These are phyloP conservation scores for Zygosaccharomyces siamensis DNA, from an alignment of 805 yeast genomes.

Conservation along the genomic window DNA sequence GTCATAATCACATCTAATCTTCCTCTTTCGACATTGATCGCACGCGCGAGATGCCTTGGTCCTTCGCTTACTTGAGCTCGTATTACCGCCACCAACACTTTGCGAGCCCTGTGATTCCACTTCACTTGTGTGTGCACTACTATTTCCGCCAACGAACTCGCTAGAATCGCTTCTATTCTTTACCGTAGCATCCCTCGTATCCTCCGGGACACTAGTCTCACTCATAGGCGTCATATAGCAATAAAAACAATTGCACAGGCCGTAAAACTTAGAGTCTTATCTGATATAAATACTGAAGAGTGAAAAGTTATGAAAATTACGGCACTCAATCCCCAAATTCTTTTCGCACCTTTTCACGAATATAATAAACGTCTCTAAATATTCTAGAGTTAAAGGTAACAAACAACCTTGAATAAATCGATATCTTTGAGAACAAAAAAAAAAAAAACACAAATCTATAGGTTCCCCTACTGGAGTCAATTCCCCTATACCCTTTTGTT, in stretches of 20 bases:
- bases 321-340: too few relatives aligned
- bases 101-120: conserved; percentile 1
- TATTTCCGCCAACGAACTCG: not conserved
- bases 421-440: too few relatives aligned
- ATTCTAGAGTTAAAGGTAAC: too few relatives aligned
- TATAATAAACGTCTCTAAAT: too few relatives aligned
- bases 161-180: conserved; percentile 1
- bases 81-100: conserved; percentile 3
- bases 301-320: too few relatives aligned
- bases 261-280: not conserved
- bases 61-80: conserved; percentile 42
- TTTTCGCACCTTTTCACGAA: too few relatives aligned
- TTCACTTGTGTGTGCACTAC: not conserved
- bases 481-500: not conserved
- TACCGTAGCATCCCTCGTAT: not conserved
- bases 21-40: conserved; percentile 72
- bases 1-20: conserved; percentile 65
- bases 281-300: too few relatives aligned
- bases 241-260: not conserved
- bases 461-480: not conserved
- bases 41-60: conserved; percentile 77
- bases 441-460: too few relatives aligned
- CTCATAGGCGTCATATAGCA: conserved; percentile 1
- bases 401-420: too few relatives aligned
- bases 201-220: not conserved